Evolutionary conservation across 2,329 filamentous ascomycete genomes (phyloP).

Genomic region (Aspergillus sojae): DNA sequence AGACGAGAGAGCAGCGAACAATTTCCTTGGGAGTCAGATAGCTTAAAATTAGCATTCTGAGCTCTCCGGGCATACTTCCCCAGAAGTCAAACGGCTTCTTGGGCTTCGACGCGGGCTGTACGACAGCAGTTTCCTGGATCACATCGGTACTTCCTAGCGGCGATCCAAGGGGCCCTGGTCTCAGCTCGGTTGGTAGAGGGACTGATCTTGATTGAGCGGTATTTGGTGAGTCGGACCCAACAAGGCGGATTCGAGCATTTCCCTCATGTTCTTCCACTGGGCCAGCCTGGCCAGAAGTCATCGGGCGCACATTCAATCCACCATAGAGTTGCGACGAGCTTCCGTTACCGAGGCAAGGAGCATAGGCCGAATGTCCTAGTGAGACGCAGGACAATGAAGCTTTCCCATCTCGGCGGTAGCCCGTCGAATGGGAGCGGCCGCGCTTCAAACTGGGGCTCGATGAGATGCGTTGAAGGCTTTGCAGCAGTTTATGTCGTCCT

Average conservation of each 20-base stretch:
- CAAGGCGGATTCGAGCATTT: conserved; percentile 57
- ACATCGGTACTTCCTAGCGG: conserved; percentile 22
- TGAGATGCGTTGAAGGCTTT: conserved; percentile 76
- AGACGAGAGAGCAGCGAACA: conserved; percentile 75
- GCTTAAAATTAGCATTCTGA: conserved; percentile 75
- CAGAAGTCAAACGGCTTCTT: conserved; percentile 68
- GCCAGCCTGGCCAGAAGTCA: conserved; percentile 50
- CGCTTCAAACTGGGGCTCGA: conserved; percentile 74
- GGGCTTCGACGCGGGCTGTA: conserved; percentile 30
- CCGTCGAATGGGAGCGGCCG: conserved; percentile 66
- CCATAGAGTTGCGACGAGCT: conserved; percentile 60
- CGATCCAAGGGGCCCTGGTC: conserved; percentile 49
- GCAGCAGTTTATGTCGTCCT: conserved; percentile 69
- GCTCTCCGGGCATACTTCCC: conserved; percentile 78
- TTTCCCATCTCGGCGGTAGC: conserved; percentile 65
- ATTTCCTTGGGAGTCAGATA: conserved; percentile 80
- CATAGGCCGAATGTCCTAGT: conserved; percentile 57
- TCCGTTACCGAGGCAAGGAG: conserved; percentile 57
- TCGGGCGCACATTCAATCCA: conserved; percentile 59
- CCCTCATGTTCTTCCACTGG: conserved; percentile 55
- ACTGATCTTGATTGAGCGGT: conserved; percentile 52
- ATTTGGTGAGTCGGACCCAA: conserved; percentile 53
- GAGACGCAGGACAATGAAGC: conserved; percentile 68
- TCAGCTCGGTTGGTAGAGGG: conserved; percentile 66
- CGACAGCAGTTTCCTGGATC: conserved; percentile 22